Evolutionary conservation across 768 basidiomycete genomes (phyloP).

Genomic region (Leccinum aurantiacum): DNA sequence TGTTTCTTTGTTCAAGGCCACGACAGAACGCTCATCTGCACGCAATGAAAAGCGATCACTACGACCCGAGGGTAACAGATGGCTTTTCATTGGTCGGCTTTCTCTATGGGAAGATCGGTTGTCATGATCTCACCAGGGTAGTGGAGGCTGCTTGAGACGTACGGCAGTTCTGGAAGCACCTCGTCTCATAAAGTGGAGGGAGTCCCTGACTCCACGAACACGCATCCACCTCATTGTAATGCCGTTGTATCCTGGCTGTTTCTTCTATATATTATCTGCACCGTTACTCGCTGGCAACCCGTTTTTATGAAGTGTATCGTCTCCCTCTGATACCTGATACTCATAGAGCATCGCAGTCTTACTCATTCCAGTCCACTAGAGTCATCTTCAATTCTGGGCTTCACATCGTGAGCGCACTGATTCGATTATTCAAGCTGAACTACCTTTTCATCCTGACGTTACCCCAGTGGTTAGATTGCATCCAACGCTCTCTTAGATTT

Average conservation of each 20-base stretch:
- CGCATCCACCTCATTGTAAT: not conserved
- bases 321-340: not conserved
- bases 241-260: not conserved
- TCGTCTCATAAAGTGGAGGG: not conserved
- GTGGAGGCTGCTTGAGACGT: too few relatives aligned
- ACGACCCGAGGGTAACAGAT: not conserved
- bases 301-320: not conserved
- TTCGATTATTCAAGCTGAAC: not conserved
- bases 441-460: not conserved
- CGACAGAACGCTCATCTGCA: not conserved
- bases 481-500: not conserved
- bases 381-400: not conserved
- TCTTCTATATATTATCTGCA: not conserved
- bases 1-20: not conserved
- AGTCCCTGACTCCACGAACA: not conserved
- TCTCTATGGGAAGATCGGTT: not conserved
- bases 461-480: not conserved
- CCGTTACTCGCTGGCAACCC: not conserved
- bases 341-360: not conserved
- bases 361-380: not conserved
- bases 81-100: not conserved
- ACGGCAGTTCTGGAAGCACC: not conserved
- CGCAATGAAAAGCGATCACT: not conserved
- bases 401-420: not conserved
- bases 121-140: not conserved